phyloP scores from a whole-genome alignment of 805 yeast genomes.

The Wickerhamomyces canadensis region DNA sequence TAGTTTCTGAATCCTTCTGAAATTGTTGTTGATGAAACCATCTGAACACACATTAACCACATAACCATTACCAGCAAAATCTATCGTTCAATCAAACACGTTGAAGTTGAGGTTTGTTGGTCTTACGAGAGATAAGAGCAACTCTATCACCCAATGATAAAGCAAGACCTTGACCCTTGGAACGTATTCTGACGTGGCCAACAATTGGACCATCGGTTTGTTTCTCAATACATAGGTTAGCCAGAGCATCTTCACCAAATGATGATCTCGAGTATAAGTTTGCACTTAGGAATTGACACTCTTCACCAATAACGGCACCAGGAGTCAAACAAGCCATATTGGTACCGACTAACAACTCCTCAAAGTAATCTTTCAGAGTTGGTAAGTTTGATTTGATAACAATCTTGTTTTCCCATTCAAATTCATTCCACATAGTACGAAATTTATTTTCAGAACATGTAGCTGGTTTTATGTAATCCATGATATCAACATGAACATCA shows the following conservation, averaged over 20 bases:
- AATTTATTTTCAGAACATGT: constrained; percentile 80
- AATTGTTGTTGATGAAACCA: too few relatives aligned
- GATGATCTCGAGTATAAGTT: constrained; percentile 87
- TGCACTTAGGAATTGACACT: constrained; percentile 89
- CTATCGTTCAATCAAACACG: constrained; percentile 22
- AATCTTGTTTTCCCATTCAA: constrained; percentile 99
- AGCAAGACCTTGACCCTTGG: constrained; percentile 97
- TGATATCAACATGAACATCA: constrained; percentile 92
- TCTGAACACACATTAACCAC: too few relatives aligned
- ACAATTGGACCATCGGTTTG: constrained; percentile 67
- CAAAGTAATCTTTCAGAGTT: constrained; percentile 71
- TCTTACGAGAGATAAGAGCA: constrained; percentile 69
- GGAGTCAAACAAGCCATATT: constrained; percentile 94
- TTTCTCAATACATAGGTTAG: constrained; percentile 90
- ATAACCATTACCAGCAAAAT: too few relatives aligned
- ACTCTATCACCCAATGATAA: constrained; percentile 91
- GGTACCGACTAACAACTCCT: constrained; percentile 71
- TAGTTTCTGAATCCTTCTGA: too few relatives aligned
- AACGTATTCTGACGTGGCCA: constrained; percentile 94
- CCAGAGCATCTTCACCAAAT: constrained; percentile 97
- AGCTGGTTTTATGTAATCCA: constrained; percentile 98
- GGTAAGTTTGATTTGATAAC: constrained; percentile 68
- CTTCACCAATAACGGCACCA: constrained; percentile 83
- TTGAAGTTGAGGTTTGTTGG: constrained; percentile 31
- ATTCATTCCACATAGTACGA: constrained; percentile 98